A percentile compares a stretch with the other conserved stretches of the same genome.
These are phyloP conservation scores for Cochlearia excelsa DNA, from an alignment of 345 rosid species.

Conservation along the genomic window DNA sequence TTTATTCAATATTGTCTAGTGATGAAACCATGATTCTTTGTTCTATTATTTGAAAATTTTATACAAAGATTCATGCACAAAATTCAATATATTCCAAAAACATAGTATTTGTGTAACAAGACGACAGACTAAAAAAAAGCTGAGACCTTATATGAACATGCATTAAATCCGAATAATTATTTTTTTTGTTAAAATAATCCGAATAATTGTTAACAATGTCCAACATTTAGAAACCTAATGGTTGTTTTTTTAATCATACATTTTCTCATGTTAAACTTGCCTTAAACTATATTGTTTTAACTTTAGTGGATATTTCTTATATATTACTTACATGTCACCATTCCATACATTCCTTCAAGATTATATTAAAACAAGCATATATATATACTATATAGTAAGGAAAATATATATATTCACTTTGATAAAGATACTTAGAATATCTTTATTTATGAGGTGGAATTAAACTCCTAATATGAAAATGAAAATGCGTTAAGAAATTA, in stretches of 20 bases:
- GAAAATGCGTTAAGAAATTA: not conserved
- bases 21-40: constrained; percentile 26
- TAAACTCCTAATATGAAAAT: too few species aligned
- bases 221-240: not conserved
- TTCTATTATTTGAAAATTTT: constrained; percentile 12
- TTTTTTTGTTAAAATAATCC: too few species aligned
- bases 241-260: too few species aligned
- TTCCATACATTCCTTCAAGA: too few species aligned
- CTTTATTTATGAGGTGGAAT: too few species aligned
- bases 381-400: too few species aligned
- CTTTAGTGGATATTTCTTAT: too few species aligned
- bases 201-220: constrained; percentile 4
- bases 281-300: too few species aligned
- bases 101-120: constrained; percentile 23
- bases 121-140: constrained; percentile 24
- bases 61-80: constrained; percentile 6
- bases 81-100: not conserved
- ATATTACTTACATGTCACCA: too few species aligned
- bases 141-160: constrained; percentile 4
- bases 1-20: constrained; percentile 23
- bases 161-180: too few species aligned
- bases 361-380: not conserved
- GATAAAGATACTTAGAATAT: not conserved
- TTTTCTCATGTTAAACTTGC: too few species aligned
- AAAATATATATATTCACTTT: not conserved